phyloP scores from a whole-genome alignment of 148 eudicot genomes.

The Pouteria glomerata region DNA sequence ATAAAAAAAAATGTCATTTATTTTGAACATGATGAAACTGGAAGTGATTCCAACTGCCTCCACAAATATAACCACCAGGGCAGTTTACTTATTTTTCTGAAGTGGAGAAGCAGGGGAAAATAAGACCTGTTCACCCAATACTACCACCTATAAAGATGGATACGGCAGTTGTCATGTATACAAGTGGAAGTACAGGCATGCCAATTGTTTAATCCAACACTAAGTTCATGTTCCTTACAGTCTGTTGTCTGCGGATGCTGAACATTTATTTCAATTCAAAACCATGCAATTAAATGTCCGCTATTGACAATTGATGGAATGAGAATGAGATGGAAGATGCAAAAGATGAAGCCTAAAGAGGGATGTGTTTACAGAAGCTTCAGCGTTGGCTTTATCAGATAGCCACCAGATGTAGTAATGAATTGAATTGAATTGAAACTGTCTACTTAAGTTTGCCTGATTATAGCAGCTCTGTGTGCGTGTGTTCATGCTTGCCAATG shows the following conservation, averaged over 20 bases:
- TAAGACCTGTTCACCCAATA: conserved; percentile 44
- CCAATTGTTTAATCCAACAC: conserved; percentile 47
- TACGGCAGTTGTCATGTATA: conserved; percentile 93
- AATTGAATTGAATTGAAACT: too few species aligned
- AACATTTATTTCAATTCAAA: background rate
- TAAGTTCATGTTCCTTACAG: background rate
- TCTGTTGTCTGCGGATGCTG: background rate
- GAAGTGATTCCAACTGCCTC: conserved; percentile 31
- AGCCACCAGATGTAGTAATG: too few species aligned
- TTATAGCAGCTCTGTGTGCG: too few species aligned
- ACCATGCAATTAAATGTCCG: background rate
- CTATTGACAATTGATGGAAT: background rate
- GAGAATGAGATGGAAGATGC: background rate
- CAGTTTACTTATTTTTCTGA: conserved; percentile 53
- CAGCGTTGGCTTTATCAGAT: too few species aligned
- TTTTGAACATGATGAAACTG: conserved; percentile 62
- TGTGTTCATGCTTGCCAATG: too few species aligned
- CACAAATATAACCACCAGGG: conserved; percentile 31
- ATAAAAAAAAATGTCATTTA: conserved; percentile 59
- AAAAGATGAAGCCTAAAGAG: background rate
- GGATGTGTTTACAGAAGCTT: too few species aligned
- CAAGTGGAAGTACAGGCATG: conserved; percentile 95
- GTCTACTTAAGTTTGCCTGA: too few species aligned
- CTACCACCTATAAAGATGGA: conserved; percentile 78
- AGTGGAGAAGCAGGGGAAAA: conserved; percentile 76